Conservation (phyloP, 2,329 filamentous ascomycete genomes). For the Fusarium lyarnte region DNA sequence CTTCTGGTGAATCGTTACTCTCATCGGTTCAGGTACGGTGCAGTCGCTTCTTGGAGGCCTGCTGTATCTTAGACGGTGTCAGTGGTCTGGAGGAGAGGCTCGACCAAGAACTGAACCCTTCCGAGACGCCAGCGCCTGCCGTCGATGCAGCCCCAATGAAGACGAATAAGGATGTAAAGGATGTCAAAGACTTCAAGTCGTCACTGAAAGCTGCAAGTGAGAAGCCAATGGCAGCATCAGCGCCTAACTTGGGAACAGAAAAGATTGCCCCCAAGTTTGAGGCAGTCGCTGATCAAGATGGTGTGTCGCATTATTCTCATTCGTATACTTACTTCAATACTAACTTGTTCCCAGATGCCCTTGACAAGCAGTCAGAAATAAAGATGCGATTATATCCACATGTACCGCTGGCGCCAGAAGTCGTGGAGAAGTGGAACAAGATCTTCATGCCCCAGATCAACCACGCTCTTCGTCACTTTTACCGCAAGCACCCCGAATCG, state of each 20-base stretch:
- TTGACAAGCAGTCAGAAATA: conserved; percentile 43
- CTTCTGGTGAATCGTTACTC: conserved; percentile 60
- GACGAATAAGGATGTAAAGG: conserved; percentile 25
- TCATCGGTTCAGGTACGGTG: conserved; percentile 63
- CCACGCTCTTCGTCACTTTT: conserved; percentile 73
- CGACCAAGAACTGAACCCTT: conserved; percentile 56
- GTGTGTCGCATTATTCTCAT: conserved; percentile 3
- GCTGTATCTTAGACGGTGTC: conserved; percentile 67
- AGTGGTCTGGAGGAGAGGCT: conserved; percentile 65
- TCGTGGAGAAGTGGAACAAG: conserved; percentile 77
- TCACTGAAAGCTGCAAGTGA: conserved; percentile 15
- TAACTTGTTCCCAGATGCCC: conserved; percentile 32
- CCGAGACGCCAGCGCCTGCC: neutral
- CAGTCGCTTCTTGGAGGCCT: conserved; percentile 69
- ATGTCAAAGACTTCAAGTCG: conserved; percentile 16
- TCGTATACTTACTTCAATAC: neutral
- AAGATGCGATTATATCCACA: conserved; percentile 70
- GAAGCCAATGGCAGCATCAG: conserved; percentile 21
- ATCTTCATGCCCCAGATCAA: conserved; percentile 79
- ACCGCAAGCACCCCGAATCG: conserved; percentile 78
- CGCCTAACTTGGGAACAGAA: neutral
- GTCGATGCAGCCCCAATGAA: conserved; percentile 3
- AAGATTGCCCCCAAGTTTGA: conserved; percentile 1
- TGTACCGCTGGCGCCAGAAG: conserved; percentile 65
- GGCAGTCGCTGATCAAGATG: conserved; percentile 30